A percentile compares a stretch with the other conserved stretches of the same genome.
phyloP scores from a whole-genome alignment of 176 grass and related monocot genomes.

The Cymbopogon citratus region DNA sequence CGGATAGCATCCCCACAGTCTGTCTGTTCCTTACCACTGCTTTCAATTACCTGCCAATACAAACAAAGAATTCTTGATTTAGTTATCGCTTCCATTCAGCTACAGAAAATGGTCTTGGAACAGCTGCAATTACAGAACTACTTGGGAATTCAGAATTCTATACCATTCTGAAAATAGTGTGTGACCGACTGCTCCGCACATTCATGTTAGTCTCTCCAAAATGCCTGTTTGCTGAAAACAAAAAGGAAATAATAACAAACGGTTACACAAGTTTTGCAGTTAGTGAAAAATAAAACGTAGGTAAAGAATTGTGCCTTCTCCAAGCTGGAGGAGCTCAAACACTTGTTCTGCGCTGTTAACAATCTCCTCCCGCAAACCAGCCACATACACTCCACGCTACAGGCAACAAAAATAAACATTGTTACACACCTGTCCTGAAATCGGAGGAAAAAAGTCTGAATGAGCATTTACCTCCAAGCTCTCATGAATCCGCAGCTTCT shows the following conservation, averaged over 20 bases:
- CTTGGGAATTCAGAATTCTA: background rate
- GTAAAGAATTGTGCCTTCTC: conserved; percentile 53
- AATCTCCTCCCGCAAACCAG: conserved; percentile 76
- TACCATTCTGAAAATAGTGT: conserved; percentile 98
- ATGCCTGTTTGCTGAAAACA: conserved; percentile 71
- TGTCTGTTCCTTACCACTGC: conserved; percentile 50
- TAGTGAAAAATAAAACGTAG: conserved; percentile 9
- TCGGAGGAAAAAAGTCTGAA: background rate
- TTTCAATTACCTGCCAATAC: conserved; percentile 76
- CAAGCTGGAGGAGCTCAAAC: conserved; percentile 67
- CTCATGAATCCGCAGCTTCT: conserved; percentile 78
- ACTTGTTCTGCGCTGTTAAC: conserved; percentile 82
- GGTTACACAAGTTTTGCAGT: background rate
- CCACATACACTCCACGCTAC: conserved; percentile 77
- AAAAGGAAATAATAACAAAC: background rate
- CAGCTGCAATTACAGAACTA: background rate
- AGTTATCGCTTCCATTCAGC: background rate
- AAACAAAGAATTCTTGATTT: background rate
- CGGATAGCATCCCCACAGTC: conserved; percentile 65
- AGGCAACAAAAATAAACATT: background rate
- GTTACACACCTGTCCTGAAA: background rate
- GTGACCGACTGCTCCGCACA: conserved; percentile 71
- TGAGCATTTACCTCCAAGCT: conserved; percentile 57
- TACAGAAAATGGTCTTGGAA: background rate
- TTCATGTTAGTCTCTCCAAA: conserved; percentile 99